Evolutionary conservation across 768 basidiomycete species (phyloP), one percentile per base, ranked within the genome.

Genomic region (Collybia sordida): DNA sequence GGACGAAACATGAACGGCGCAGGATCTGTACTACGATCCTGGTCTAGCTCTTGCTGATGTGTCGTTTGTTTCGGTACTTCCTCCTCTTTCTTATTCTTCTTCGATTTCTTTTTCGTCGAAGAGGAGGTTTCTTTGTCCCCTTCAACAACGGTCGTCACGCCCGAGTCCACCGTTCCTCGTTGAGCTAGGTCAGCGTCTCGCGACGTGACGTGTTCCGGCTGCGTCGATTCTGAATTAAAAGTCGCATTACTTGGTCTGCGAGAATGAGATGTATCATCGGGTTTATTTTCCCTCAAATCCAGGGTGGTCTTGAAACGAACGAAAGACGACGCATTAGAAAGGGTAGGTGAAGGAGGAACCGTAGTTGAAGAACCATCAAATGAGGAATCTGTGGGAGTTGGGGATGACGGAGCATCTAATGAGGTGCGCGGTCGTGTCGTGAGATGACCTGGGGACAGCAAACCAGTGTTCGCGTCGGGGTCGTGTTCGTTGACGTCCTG

Each of bases 1-100:
- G 95, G 91, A 49, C 83, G 84, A 60, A 85, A 85, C 9, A 61
- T 64, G 66, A 96, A 97, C 0, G 92, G 90, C 1, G 79, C 66
- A 1, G 86, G 81, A 63, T 94, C 79, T 25, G 71, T 59, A 19
- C 61, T 64, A 23, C 62, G 65, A 51, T 74, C 72, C 50, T 73
- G 70, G 17, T 68, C 68, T 9, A 72, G 62, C 47, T 72, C 70
- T 6, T 57, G 54, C 55, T 73, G 68, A 37, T 71, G 66, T 0
- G 66, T 48, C 6, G 69, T 69, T 36, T 63, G 50, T 18, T 42
- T 54, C 8, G 55, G 52, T 25, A 66, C 53, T 21, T 69, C 65
- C 7, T 57, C 60, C 11, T 63, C 54, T 18, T 42, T 57, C 8
- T 64, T 55, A 28, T 64, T 61, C 40, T 59, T 49, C 52, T 64